Evolutionary conservation across 345 rosid genomes (phyloP).

Genomic region (Euphorbia peplus): DNA sequence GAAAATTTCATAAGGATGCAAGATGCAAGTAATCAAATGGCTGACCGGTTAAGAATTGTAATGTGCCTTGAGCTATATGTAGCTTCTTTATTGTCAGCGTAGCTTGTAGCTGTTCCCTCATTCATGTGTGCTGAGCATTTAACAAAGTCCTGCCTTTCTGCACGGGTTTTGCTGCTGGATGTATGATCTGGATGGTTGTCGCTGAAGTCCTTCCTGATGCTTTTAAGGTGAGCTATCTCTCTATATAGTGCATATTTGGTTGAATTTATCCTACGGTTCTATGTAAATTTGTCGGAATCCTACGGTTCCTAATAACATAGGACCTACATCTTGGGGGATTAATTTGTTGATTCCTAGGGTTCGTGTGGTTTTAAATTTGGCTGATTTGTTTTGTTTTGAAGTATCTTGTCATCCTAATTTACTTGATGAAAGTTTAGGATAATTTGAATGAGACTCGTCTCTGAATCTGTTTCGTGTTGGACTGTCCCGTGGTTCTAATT

Average conservation of each 20-base stretch:
- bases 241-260: not conserved
- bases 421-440: too few relatives aligned
- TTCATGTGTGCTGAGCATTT: slow-evolving; percentile 96
- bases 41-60: not conserved
- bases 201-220: slow-evolving; percentile 99
- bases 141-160: slow-evolving; percentile 94
- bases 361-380: too few relatives aligned
- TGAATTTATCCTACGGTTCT: not conserved
- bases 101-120: slow-evolving; percentile 90
- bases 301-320: too few relatives aligned
- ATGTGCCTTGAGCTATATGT: not conserved
- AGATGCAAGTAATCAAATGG: not conserved
- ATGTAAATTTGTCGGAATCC: too few relatives aligned
- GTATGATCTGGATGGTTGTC: slow-evolving; percentile 99
- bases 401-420: too few relatives aligned
- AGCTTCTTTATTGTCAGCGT: slow-evolving; percentile 5
- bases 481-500: too few relatives aligned
- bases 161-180: slow-evolving; percentile 99
- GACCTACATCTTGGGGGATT: too few relatives aligned
- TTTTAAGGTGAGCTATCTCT: slow-evolving; percentile 59
- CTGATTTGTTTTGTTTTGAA: too few relatives aligned
- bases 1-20: not conserved
- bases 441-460: too few relatives aligned
- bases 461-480: too few relatives aligned
- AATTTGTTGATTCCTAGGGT: too few relatives aligned